Evolutionary conservation across 306 rosid genomes (phyloP).

Genomic region (Medicago truncatula): MtrunA17r5.0-ANR NC_053045.1:55160501-55161000

Average conservation of each 20-base stretch:
- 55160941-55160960: too few species aligned
- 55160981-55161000: not conserved
- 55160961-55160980: too few species aligned
- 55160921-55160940: too few species aligned
- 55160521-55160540: slow-evolving; percentile 67
- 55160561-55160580: slow-evolving; percentile 3
- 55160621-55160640: not conserved
- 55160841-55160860: not conserved
- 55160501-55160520: slow-evolving; percentile 55
- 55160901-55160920: too few species aligned
- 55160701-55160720: not conserved
- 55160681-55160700: not conserved
- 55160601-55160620: not conserved
- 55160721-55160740: not conserved
- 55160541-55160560: not conserved
- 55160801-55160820: not conserved
- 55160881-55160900: too few species aligned
- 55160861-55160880: too few species aligned
- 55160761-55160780: too few species aligned
- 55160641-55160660: not conserved
- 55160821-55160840: too few species aligned
- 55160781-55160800: not conserved
- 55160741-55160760: too few species aligned
- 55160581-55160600: not conserved
- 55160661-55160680: not conserved